A percentile compares a stretch with the other conserved stretches of the same genome.
phyloP scores from a whole-genome alignment of 2,329 filamentous ascomycete species.

The Magnaporthiopsis poae region DNA sequence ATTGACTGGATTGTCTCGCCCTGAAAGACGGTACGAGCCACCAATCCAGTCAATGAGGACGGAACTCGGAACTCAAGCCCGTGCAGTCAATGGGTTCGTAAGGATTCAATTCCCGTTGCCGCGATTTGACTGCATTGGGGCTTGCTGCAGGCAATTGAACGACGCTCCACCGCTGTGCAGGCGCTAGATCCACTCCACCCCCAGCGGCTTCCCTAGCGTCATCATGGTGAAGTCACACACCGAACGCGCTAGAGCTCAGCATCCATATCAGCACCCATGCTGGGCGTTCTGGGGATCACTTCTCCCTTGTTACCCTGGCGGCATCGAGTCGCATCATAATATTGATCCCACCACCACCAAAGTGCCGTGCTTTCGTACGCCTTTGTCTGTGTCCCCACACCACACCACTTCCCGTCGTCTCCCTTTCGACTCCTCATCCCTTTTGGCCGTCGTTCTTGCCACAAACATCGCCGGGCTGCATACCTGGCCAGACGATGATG shows the following conservation, averaged over 20 bases:
- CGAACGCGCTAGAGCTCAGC: not conserved
- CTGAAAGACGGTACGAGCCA: no score
- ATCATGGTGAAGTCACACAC: not conserved
- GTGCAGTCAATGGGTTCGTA: no score
- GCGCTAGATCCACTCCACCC: not conserved
- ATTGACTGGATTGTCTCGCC: not conserved
- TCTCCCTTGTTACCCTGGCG: no score
- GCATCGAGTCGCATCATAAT: no score
- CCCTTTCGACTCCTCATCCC: not conserved
- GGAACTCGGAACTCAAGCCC: no score
- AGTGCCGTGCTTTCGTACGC: not conserved
- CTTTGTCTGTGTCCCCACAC: not conserved
- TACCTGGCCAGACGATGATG: not conserved
- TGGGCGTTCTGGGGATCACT: no score
- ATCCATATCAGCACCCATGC: no score
- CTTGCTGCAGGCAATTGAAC: not conserved
- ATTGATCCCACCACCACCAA: no score
- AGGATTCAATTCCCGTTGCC: no score
- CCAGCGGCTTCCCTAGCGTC: not conserved
- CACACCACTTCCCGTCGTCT: not conserved
- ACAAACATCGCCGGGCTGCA: not conserved
- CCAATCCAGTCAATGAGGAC: no score
- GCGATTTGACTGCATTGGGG: not conserved
- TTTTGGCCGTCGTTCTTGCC: not conserved
- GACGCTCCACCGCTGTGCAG: not conserved